Percentiles rank a stretch among this genome's conserved stretches.
Conservation (phyloP, 306 rosid species). For the Dryas alaskensis region DNA sequence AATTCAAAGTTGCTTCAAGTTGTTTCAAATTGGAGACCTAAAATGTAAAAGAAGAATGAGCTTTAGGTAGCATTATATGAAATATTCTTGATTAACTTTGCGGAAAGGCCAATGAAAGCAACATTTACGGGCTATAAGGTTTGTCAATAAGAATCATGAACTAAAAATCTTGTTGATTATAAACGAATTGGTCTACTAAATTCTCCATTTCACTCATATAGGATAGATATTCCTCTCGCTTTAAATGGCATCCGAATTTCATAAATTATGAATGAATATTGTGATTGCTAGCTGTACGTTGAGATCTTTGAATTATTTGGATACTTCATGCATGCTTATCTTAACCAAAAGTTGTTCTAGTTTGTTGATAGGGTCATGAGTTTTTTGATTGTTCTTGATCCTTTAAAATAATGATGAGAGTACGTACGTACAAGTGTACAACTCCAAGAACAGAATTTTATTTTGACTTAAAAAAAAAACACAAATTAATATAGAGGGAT, state of each 20-base stretch:
- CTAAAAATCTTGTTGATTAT: slow-evolving; percentile 24
- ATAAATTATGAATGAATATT: slow-evolving; percentile 17
- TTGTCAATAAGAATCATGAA: slow-evolving; percentile 50
- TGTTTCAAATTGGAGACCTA: slow-evolving; percentile 40
- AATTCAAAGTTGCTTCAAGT: slow-evolving; percentile 43
- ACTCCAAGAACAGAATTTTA: slow-evolving; percentile 13
- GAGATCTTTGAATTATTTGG: slow-evolving; percentile 18
- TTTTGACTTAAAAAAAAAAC: not conserved
- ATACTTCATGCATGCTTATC: slow-evolving; percentile 24
- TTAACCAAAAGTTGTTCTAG: slow-evolving; percentile 10
- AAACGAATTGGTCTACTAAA: slow-evolving; percentile 48
- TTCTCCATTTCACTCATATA: slow-evolving; percentile 39
- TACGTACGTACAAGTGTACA: not conserved
- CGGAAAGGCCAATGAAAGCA: slow-evolving; percentile 57
- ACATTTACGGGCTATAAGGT: slow-evolving; percentile 60
- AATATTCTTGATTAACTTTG: slow-evolving; percentile 60
- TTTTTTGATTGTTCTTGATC: not conserved
- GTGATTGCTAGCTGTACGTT: slow-evolving; percentile 25
- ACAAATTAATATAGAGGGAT: not conserved
- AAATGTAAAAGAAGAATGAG: slow-evolving; percentile 32
- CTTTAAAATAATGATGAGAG: not conserved
- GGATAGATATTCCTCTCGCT: slow-evolving; percentile 37
- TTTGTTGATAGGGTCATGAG: not conserved
- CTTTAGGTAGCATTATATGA: slow-evolving; percentile 44
- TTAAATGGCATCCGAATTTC: slow-evolving; percentile 32